Evolutionary conservation across 257 asterid genomes (phyloP).

Genomic region (Mentha longifolia): DNA sequence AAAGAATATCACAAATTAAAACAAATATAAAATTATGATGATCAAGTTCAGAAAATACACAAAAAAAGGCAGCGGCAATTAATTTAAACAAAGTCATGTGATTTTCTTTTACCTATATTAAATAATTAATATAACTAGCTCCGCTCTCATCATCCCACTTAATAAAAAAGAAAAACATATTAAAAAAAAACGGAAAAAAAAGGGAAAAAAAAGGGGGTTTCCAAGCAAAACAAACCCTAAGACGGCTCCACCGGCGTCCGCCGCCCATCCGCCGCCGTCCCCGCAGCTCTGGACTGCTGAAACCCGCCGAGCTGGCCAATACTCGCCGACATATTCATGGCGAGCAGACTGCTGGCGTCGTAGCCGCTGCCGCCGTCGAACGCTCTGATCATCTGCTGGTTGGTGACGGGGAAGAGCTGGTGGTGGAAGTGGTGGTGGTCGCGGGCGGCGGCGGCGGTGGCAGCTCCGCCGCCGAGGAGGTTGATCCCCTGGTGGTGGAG

Average conservation of each 20-base stretch:
- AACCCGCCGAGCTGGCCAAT: conserved; percentile 68
- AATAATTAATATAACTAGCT: not conserved
- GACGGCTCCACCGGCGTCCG: conserved; percentile 87
- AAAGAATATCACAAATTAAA: not conserved
- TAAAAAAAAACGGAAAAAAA: not conserved
- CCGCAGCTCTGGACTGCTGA: conserved; percentile 72
- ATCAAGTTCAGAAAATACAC: conserved; percentile 19
- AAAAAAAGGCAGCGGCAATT: conserved; percentile 34
- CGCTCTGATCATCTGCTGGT: conserved; percentile 55
- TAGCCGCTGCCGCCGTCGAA: conserved; percentile 49
- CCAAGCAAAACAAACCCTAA: conserved; percentile 41
- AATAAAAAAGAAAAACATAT: too few relatives aligned
- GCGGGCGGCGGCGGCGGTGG: conserved; percentile 31
- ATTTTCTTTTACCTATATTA: conserved; percentile 29
- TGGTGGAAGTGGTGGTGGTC: conserved; percentile 55
- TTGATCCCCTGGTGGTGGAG: conserved; percentile 55
- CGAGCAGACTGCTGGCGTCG: conserved; percentile 74
- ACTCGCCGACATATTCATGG: conserved; percentile 69
- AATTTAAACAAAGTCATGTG: conserved; percentile 28
- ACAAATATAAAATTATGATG: conserved; percentile 21
- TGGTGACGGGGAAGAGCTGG: conserved; percentile 64
- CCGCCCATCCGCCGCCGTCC: conserved; percentile 73
- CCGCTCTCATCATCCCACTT: not conserved
- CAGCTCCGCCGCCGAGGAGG: conserved; percentile 44
- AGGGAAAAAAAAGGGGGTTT: not conserved